phyloP scores from a whole-genome alignment of 345 rosid genomes.

The Geranium brycei region DNA sequence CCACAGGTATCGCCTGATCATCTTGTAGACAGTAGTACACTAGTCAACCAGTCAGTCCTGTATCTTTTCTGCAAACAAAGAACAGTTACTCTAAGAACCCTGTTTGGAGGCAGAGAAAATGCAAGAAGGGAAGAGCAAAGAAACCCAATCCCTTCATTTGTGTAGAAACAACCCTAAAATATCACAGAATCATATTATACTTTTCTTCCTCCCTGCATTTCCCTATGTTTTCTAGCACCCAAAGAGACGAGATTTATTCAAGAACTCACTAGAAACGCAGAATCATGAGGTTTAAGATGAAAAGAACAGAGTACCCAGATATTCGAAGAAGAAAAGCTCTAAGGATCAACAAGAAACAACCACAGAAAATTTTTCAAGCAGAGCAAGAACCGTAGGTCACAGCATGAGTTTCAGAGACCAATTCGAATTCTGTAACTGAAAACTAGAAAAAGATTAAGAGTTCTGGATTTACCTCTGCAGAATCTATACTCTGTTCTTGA shows the following conservation, averaged over 20 bases:
- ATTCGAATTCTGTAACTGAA: no score
- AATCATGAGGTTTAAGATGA: neutral
- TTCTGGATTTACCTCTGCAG: neutral
- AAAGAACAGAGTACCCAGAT: neutral
- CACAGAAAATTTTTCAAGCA: no score
- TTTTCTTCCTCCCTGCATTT: no score
- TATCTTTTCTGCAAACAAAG: neutral
- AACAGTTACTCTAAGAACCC: neutral
- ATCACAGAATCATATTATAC: no score
- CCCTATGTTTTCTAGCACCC: no score
- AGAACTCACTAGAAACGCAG: neutral
- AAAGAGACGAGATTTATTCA: no score
- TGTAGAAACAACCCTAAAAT: no score
- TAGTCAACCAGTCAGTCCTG: neutral
- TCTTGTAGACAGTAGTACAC: constrained; percentile 11
- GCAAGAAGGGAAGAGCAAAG: neutral
- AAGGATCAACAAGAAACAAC: no score
- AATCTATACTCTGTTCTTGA: no score
- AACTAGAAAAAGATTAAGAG: neutral
- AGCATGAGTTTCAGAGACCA: no score
- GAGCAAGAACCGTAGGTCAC: no score
- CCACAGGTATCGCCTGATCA: constrained; percentile 13
- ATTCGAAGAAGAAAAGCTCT: no score
- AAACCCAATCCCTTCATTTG: neutral
- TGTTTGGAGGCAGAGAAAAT: neutral